A percentile compares a stretch with the other conserved stretches of the same genome.
These are phyloP conservation scores for Candida tibetensis DNA, from an alignment of 805 yeast species.

Conservation along the genomic window DNA sequence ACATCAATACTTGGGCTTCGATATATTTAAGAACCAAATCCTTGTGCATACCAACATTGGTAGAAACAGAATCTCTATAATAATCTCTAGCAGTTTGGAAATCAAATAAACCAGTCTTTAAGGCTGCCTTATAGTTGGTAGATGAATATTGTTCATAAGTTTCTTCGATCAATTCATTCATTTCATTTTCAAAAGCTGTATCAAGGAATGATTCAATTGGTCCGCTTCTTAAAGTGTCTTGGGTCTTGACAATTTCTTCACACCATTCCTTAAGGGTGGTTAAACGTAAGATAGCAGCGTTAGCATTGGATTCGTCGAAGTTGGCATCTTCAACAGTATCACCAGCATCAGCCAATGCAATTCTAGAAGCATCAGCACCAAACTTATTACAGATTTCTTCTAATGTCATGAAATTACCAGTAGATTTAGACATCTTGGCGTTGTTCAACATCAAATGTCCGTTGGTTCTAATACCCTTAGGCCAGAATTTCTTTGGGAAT, in stretches of 20 bases:
- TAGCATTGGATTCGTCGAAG: slow-evolving; percentile 93
- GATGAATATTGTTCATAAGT: slow-evolving; percentile 66
- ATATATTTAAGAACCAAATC: slow-evolving; percentile 80
- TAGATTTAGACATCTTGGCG: slow-evolving; percentile 96
- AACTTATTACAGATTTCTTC: slow-evolving; percentile 80
- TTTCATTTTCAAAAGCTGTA: slow-evolving; percentile 86
- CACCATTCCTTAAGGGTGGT: slow-evolving; percentile 94
- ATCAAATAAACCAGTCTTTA: slow-evolving; percentile 89
- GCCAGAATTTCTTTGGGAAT: slow-evolving; percentile 92
- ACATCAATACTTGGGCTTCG: slow-evolving; percentile 77
- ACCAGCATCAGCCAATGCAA: slow-evolving; percentile 98
- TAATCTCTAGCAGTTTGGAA: slow-evolving; percentile 94
- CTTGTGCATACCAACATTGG: slow-evolving; percentile 66
- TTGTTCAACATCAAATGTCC: slow-evolving; percentile 95
- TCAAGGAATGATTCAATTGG: slow-evolving; percentile 67
- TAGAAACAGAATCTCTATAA: slow-evolving; percentile 77
- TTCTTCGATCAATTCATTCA: slow-evolving; percentile 76
- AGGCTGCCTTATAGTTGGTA: slow-evolving; percentile 83
- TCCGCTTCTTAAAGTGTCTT: slow-evolving; percentile 49
- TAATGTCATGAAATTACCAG: slow-evolving; percentile 95
- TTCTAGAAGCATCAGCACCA: slow-evolving; percentile 97
- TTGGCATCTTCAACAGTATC: slow-evolving; percentile 97
- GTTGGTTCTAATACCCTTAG: slow-evolving; percentile 87
- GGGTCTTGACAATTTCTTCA: slow-evolving; percentile 63
- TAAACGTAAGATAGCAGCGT: slow-evolving; percentile 93